phyloP scores from a whole-genome alignment of 805 yeast genomes.

The Saccharomycopsis fodiens region DNA sequence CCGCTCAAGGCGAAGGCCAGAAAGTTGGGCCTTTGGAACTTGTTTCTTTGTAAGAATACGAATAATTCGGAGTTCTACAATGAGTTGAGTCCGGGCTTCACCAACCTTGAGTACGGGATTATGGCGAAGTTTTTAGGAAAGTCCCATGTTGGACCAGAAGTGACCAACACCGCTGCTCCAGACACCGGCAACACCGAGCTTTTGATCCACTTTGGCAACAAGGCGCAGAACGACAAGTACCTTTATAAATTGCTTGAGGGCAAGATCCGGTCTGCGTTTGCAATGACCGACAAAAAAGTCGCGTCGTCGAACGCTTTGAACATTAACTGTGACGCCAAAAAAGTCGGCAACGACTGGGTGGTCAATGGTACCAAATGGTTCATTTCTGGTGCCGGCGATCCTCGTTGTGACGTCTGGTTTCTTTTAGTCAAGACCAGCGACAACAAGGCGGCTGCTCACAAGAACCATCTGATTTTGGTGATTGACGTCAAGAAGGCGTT shows the following conservation, averaged over 20 bases:
- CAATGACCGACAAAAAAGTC: slow-evolving; percentile 57
- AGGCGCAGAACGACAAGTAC: slow-evolving; percentile 34
- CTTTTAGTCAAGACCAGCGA: slow-evolving; percentile 26
- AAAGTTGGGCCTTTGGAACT: slow-evolving; percentile 50
- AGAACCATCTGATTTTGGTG: slow-evolving; percentile 49
- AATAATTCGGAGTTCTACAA: slow-evolving; percentile 27
- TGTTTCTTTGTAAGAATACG: slow-evolving; percentile 44
- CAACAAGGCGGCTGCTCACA: slow-evolving; percentile 29
- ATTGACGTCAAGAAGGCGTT: slow-evolving; percentile 44
- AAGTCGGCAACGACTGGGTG: slow-evolving; percentile 28
- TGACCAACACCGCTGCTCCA: slow-evolving; percentile 53
- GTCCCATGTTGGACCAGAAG: slow-evolving; percentile 48
- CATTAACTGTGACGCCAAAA: slow-evolving; percentile 25
- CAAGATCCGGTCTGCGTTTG: slow-evolving; percentile 49
- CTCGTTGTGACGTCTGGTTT: slow-evolving; percentile 39
- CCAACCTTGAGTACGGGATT: slow-evolving; percentile 56
- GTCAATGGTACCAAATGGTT: slow-evolving; percentile 62
- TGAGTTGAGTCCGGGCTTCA: slow-evolving; percentile 42
- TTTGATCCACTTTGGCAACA: slow-evolving; percentile 29
- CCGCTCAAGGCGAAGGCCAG: slow-evolving; percentile 46
- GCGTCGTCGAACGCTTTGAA: slow-evolving; percentile 58
- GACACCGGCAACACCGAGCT: slow-evolving; percentile 58
- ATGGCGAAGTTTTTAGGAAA: slow-evolving; percentile 59
- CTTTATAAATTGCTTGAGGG: slow-evolving; percentile 48
- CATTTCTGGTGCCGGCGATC: slow-evolving; percentile 67